Conservation (phyloP, 129 eudicot genomes). For the Lonicera japonica region DNA sequence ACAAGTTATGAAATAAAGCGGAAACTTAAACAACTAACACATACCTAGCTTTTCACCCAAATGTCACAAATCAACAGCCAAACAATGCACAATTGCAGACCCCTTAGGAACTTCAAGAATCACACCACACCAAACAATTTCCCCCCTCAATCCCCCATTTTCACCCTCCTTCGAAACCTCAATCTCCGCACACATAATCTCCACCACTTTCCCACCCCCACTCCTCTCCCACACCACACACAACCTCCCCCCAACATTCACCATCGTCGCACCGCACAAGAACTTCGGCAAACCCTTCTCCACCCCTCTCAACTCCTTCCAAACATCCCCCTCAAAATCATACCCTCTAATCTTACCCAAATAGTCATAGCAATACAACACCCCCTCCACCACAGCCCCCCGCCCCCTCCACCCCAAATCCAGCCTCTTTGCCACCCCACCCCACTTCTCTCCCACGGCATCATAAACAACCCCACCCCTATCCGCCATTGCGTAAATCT, state of each 20-base stretch:
- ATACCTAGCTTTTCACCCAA: conserved; percentile 11
- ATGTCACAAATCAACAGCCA: conserved; percentile 64
- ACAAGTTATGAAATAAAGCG: too few species aligned
- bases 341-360: conserved; percentile 89
- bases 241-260: conserved; percentile 68
- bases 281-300: conserved; percentile 78
- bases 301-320: conserved; percentile 83
- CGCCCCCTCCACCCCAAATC: conserved; percentile 92
- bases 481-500: conserved; percentile 87
- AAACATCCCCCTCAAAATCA: conserved; percentile 59
- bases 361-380: conserved; percentile 89
- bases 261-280: conserved; percentile 91
- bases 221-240: conserved; percentile 90
- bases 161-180: conserved; percentile 56
- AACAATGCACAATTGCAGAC: conserved; percentile 65
- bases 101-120: conserved; percentile 57
- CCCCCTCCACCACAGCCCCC: conserved; percentile 58
- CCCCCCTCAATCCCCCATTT: conserved; percentile 62
- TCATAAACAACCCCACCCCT: conserved; percentile 87
- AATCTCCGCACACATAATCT: conserved; percentile 81
- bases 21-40: not conserved
- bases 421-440: conserved; percentile 59
- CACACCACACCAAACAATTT: conserved; percentile 57
- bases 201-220: conserved; percentile 51
- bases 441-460: conserved; percentile 47